A percentile compares a stretch with the other conserved stretches of the same genome.
These are phyloP conservation scores for Agarophyton chilense DNA, from an alignment of 23 red algal species.

Conservation along the genomic window DNA sequence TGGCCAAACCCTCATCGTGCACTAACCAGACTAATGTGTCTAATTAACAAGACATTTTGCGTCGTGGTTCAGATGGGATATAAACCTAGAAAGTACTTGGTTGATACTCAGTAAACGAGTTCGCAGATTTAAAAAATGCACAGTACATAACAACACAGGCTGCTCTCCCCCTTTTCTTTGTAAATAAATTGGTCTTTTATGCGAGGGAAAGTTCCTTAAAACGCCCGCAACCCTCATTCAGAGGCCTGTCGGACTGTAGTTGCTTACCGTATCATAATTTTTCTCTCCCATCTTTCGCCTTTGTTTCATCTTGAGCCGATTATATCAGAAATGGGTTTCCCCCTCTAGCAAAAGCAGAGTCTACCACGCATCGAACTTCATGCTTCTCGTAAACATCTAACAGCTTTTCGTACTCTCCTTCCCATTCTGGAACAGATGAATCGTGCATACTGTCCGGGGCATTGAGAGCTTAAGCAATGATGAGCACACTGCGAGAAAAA, in stretches of 20 bases:
- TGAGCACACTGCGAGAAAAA: background rate
- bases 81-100: background rate
- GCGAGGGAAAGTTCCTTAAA: background rate
- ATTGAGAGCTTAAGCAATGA: conserved; percentile 5
- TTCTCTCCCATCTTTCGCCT: background rate
- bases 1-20: too few relatives aligned
- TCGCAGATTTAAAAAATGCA: conserved; percentile 4
- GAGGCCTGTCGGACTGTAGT: background rate
- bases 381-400: background rate
- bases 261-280: background rate
- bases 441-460: background rate
- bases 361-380: background rate
- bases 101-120: background rate
- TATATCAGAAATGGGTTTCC: background rate
- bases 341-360: conserved; percentile 1
- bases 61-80: background rate
- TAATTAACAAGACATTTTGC: too few relatives aligned
- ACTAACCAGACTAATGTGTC: too few relatives aligned
- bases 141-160: background rate
- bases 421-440: background rate
- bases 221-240: background rate
- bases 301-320: conserved; percentile 3
- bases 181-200: background rate
- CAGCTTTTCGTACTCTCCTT: background rate
- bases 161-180: background rate